A percentile compares a stretch with the other conserved stretches of the same genome.
Conservation (phyloP, 2,329 filamentous ascomycete species). For the Cercospora sp. region DNA sequence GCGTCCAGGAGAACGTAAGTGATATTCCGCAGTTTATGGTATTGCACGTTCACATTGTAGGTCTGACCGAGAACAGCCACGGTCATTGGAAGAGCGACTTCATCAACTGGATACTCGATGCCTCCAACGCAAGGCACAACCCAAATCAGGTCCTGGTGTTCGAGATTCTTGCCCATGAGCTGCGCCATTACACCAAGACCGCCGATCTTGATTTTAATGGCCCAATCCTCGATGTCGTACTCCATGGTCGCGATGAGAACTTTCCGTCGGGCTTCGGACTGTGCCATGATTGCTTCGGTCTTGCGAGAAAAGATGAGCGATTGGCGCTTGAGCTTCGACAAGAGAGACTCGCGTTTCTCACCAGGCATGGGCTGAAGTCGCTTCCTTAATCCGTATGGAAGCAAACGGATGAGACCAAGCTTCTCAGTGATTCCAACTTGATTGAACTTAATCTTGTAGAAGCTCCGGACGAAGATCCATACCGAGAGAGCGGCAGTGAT, state of each 20-base stretch:
- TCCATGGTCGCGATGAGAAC: constrained; percentile 69
- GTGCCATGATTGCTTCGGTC: constrained; percentile 9
- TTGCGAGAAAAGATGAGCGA: constrained; percentile 15
- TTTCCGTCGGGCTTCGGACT: constrained; percentile 43
- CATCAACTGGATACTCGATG: constrained; percentile 61
- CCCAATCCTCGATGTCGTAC: constrained; percentile 69
- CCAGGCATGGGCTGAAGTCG: constrained; percentile 6
- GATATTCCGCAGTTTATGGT: constrained; percentile 62
- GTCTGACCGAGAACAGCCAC: constrained; percentile 60
- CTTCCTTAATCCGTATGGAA: constrained; percentile 18
- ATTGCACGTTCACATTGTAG: constrained; percentile 63
- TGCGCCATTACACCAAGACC: constrained; percentile 69
- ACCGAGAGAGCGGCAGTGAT: constrained; percentile 51
- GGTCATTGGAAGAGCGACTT: constrained; percentile 59
- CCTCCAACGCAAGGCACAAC: constrained; percentile 56
- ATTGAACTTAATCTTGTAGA: constrained; percentile 64
- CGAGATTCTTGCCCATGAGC: constrained; percentile 64
- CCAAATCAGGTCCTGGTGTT: constrained; percentile 63
- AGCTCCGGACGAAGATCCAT: constrained; percentile 59
- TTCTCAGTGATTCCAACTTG: constrained; percentile 46
- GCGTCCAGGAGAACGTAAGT: constrained; percentile 67
- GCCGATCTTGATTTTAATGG: constrained; percentile 69
- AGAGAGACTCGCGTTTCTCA: constrained; percentile 2
- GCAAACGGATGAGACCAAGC: constrained; percentile 27
- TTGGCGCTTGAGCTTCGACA: constrained; percentile 13